phyloP scores from a whole-genome alignment of 2,329 filamentous ascomycete species.

The Hansfordia pulvinata region DNA sequence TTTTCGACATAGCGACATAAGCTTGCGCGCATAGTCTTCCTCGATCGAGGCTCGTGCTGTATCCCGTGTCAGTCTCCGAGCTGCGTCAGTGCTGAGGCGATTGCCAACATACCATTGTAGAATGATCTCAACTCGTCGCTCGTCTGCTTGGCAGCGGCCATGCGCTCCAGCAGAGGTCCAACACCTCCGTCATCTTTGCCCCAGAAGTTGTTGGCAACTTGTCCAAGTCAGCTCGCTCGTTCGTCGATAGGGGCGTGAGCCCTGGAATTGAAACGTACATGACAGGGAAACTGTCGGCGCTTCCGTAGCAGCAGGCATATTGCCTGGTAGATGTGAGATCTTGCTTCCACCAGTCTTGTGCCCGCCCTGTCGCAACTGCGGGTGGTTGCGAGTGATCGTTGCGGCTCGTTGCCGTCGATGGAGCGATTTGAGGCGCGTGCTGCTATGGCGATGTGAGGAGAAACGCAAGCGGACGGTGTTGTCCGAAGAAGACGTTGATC shows the following conservation, averaged over 20 bases:
- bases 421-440: neutral
- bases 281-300: slow-evolving; percentile 53
- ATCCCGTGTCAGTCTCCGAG: too few species aligned
- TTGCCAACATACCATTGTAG: slow-evolving; percentile 53
- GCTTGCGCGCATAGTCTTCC: slow-evolving; percentile 88
- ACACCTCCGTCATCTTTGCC: slow-evolving; percentile 98
- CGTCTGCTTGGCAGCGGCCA: slow-evolving; percentile 88
- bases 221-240: slow-evolving; percentile 1
- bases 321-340: neutral
- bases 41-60: slow-evolving; percentile 82
- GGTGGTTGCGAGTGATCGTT: neutral
- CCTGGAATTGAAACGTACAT: slow-evolving; percentile 15
- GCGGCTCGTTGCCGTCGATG: neutral
- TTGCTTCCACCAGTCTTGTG: slow-evolving; percentile 2
- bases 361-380: neutral
- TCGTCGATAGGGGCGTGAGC: slow-evolving; percentile 1
- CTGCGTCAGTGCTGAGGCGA: neutral
- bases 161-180: slow-evolving; percentile 77
- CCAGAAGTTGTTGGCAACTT: slow-evolving; percentile 99
- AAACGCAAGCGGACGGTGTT: too few species aligned
- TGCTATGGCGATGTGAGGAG: too few species aligned
- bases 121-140: slow-evolving; percentile 89
- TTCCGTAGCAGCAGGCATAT: slow-evolving; percentile 25
- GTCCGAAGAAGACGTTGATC: too few species aligned
- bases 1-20: slow-evolving; percentile 76